Base-by-base conservation (phyloP, 441 rosid species). In the Arabidopsis hybrid region DNA sequence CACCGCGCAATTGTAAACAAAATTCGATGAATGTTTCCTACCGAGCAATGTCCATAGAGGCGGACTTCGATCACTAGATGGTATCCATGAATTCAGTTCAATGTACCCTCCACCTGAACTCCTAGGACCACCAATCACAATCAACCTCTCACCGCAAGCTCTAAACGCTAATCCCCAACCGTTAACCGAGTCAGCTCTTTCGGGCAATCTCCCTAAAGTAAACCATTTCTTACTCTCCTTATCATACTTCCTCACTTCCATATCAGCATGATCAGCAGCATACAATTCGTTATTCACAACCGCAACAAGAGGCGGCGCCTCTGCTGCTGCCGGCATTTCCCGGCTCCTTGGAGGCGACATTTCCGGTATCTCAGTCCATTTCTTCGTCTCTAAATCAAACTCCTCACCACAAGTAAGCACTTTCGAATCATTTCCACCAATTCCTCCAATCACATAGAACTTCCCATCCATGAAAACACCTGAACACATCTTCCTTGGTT, bases 381-480 rank as follows among this genome's bases (percentile, higher is more conserved):
- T 82, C 78, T 78, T 80, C 1, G 90, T 87, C 89, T 74, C 82
- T 7, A 89, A 78, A 81, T 91, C 87, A 11, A 63, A 91, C 88
- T 89, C 97, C 74, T 91, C 97, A 2, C 97, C 97, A 57, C 92
- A 89, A 11, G 88, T 86, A 59, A 91, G 73, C 3, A 90, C 84
- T 29, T 72, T 83, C 2, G 81, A 80, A 1, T 88, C 85, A 5
- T 70, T 79, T 31, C 86, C 81, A 0, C 91, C 85, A 77, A 89
- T 85, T 13, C 97, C 97, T 16, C 97, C 97, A 10, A 91, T 88
- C 18, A 91, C 97, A 18, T 87, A 91, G 79, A 91, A 91, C 75
- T 89, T 91, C 34, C 85, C 90, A 56, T 91, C 97, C 95, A 91
- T 88, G 69, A 91, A 91, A 74, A 91, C 88, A 32, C 95, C 97